Evolutionary conservation across 768 basidiomycete species (phyloP), one percentile per base, ranked within the genome.

Genomic region (Candolleomyces eurysporus): DNA sequence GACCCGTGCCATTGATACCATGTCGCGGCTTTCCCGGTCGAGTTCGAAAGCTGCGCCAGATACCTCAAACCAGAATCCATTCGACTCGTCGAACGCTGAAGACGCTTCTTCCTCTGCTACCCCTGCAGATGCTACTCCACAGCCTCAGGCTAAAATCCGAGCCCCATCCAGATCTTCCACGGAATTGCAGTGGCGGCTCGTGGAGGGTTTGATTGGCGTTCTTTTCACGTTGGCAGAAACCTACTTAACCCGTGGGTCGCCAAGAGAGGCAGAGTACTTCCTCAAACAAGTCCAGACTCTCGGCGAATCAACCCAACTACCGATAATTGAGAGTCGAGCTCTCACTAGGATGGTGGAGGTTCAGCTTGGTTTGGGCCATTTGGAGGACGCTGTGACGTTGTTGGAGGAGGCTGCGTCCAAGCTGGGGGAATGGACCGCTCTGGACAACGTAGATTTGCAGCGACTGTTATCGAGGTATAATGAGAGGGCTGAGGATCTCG

Each of bases 181-280:
- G 87, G 62, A 36, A 51, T 60, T 46, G 52, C 54, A 92, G 64
- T 95, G 92, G 92, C 81, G 88, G 1, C 77, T 94, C 11, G 84
- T 88, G 3, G 86, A 91, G 66, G 87, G 86, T 11, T 79, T 96
- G 5, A 74, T 94, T 5, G 75, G 77, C 0, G 85, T 87, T 0
- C 74, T 91, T 3, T 83, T 96, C 61, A 78, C 84, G 2, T 76
- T 96, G 7, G 78, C 84, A 0, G 80, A 85, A 8, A 79, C 83
- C 0, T 92, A 94, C 66, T 78, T 86, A 19, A 71, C 75, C 0
- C 84, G 93, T 17, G 96, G 96, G 0, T 93, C 94, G 5, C 84
- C 88, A 3, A 84, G 90, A 21, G 94, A 96, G 67, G 88, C 92
- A 2, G 88, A 92, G 62, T 95, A 90, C 66, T 96, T 94, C 69